phyloP scores from a whole-genome alignment of 441 rosid genomes.

The Euphorbia corollata region DNA sequence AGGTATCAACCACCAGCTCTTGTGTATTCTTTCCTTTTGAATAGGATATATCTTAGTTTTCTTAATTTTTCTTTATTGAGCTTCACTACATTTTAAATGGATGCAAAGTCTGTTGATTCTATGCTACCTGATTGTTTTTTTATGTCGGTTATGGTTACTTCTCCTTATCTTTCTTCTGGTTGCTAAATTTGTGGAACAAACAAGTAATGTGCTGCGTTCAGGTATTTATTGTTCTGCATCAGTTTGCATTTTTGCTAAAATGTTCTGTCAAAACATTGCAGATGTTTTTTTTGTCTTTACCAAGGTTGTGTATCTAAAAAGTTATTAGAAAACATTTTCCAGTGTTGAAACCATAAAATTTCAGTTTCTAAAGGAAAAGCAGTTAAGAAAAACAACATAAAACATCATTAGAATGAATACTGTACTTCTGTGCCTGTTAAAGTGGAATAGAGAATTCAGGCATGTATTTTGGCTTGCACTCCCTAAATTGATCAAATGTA shows the following conservation, averaged over 20 bases:
- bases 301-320: background rate
- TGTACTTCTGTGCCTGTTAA: background rate
- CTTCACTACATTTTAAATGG: background rate
- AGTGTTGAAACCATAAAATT: background rate
- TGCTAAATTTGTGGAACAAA: constrained; percentile 10
- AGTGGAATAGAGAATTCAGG: background rate
- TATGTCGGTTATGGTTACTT: constrained; percentile 10
- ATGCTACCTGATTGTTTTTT: constrained; percentile 8
- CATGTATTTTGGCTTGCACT: background rate
- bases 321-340: background rate
- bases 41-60: background rate
- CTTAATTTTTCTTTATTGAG: background rate
- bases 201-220: constrained; percentile 5
- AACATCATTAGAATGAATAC: background rate
- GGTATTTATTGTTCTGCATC: constrained; percentile 4
- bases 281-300: background rate
- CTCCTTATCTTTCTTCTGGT: constrained; percentile 2
- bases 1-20: constrained; percentile 43
- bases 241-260: constrained; percentile 12
- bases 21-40: background rate
- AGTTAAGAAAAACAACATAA: background rate
- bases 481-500: background rate
- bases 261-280: constrained; percentile 5
- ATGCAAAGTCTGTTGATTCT: background rate
- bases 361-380: background rate